Conservation (phyloP, 805 yeast genomes). For the Wickerhamomyces tratensis region DNA sequence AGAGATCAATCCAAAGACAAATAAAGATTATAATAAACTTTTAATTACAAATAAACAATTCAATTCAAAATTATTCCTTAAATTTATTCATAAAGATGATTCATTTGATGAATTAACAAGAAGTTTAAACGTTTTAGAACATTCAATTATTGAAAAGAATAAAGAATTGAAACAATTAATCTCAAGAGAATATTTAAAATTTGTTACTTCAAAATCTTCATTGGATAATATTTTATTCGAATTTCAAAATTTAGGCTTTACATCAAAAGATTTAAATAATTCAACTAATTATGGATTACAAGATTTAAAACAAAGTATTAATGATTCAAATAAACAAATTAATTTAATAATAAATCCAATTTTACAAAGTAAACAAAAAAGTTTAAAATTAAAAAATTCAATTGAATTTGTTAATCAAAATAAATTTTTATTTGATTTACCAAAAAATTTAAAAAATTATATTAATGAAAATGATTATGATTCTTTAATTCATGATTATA, state of each 20-base stretch:
- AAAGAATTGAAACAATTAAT: conserved; percentile 40
- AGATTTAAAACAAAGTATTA: conserved; percentile 29
- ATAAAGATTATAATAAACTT: conserved; percentile 29
- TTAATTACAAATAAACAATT: conserved; percentile 49
- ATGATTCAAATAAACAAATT: conserved; percentile 41
- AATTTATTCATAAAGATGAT: conserved; percentile 45
- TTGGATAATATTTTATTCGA: conserved; percentile 51
- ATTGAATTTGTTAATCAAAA: conserved; percentile 42
- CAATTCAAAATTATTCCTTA: conserved; percentile 45
- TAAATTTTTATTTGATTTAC: conserved; percentile 46
- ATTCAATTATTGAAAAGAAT: conserved; percentile 38
- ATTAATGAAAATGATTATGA: conserved; percentile 46
- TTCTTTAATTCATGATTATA: conserved; percentile 46
- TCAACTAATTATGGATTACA: conserved; percentile 20
- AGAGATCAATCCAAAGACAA: conserved; percentile 25
- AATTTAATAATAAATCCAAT: conserved; percentile 51
- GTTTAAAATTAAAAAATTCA: conserved; percentile 38
- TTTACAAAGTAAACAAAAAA: conserved; percentile 37
- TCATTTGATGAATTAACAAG: conserved; percentile 37
- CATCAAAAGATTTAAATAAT: conserved; percentile 1
- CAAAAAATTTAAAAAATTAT: conserved; percentile 33
- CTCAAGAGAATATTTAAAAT: conserved; percentile 50
- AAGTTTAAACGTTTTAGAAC: conserved; percentile 40
- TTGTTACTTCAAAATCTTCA: conserved; percentile 54
- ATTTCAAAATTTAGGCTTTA: conserved; percentile 30